phyloP scores from a whole-genome alignment of 805 yeast genomes.

The Groenewaldozyma tartarivorans region DNA sequence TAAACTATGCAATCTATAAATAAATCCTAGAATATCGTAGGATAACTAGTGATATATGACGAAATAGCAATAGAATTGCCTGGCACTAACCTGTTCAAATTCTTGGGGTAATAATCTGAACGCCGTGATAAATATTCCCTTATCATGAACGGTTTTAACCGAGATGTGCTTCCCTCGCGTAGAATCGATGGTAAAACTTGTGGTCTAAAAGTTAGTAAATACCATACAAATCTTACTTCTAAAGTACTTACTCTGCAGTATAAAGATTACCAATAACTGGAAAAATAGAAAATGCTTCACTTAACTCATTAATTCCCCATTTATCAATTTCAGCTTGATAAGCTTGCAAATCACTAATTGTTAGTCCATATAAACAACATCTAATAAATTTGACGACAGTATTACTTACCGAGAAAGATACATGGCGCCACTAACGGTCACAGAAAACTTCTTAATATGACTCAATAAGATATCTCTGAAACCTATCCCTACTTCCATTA shows the following conservation, averaged over 20 bases:
- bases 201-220: constrained; percentile 29
- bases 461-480: constrained; percentile 50
- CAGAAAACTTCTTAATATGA: constrained; percentile 67
- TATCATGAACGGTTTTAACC: constrained; percentile 32
- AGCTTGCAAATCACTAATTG: constrained; percentile 69
- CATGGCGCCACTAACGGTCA: constrained; percentile 75
- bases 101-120: constrained; percentile 55
- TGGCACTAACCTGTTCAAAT: constrained; percentile 22
- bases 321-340: constrained; percentile 59
- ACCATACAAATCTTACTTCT: neutral
- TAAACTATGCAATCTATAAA: constrained; percentile 5
- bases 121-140: constrained; percentile 60
- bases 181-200: constrained; percentile 68
- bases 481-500: constrained; percentile 48
- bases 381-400: too few species aligned
- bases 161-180: constrained; percentile 68
- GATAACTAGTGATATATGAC: neutral
- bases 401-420: constrained; percentile 58
- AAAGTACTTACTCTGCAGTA: constrained; percentile 48
- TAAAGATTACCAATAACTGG: constrained; percentile 78
- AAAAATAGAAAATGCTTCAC: constrained; percentile 57
- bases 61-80: neutral
- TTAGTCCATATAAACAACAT: too few species aligned
- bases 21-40: neutral
- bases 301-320: constrained; percentile 54